phyloP scores from a whole-genome alignment of 2,329 filamentous ascomycete species.

The Dryadomyces sulphureus region DNA sequence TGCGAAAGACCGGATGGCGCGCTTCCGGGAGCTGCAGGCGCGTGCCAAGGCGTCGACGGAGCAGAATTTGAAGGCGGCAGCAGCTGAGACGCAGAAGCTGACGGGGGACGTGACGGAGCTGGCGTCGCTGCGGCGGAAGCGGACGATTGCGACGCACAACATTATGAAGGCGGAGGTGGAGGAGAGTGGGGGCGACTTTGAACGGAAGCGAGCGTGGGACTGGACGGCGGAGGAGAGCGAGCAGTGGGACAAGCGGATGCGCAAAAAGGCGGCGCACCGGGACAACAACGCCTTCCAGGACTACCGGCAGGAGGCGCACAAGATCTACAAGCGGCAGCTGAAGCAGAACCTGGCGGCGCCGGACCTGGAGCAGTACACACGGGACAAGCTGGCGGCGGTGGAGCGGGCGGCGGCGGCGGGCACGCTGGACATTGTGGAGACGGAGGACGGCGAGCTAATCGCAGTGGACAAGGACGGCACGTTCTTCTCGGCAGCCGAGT shows the following conservation, averaged over 20 bases:
- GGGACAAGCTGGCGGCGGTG: constrained; percentile 70
- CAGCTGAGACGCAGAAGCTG: constrained; percentile 66
- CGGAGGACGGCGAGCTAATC: constrained; percentile 84
- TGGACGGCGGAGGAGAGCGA: constrained; percentile 95
- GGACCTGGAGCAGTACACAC: constrained; percentile 72
- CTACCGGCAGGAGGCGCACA: constrained; percentile 73
- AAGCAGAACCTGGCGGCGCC: constrained; percentile 51
- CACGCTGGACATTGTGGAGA: constrained; percentile 85
- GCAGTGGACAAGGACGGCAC: constrained; percentile 83
- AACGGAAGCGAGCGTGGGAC: constrained; percentile 96
- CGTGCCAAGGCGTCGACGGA: constrained; percentile 58
- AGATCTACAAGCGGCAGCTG: constrained; percentile 87
- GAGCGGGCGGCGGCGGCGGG: constrained; percentile 74
- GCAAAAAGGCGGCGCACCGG: constrained; percentile 67
- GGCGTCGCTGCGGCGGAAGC: constrained; percentile 65
- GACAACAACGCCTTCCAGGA: constrained; percentile 86
- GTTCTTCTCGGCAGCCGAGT: constrained; percentile 71
- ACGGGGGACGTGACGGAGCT: constrained; percentile 65
- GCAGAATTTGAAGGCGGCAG: constrained; percentile 71
- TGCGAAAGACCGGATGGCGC: constrained; percentile 49
- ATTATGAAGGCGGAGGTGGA: constrained; percentile 84
- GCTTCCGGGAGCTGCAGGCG: constrained; percentile 77
- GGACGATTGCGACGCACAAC: constrained; percentile 81
- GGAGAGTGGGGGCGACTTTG: constrained; percentile 78
- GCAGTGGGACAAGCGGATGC: constrained; percentile 79